Conservation (phyloP, 192 early-diverging fungal genomes). For the Phycomyces blakesleeanus region DNA sequence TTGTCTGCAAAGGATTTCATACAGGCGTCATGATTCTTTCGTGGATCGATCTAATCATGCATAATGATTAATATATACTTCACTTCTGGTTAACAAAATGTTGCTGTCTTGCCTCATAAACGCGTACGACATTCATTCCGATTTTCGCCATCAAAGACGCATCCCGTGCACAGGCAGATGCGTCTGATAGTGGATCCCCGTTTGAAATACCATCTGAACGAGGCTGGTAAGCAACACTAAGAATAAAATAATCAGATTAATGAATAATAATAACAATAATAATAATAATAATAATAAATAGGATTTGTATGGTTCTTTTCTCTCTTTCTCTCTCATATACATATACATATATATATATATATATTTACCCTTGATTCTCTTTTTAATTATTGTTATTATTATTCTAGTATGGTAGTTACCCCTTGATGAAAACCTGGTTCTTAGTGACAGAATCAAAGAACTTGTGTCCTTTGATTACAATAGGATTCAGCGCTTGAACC, state of each 20-base stretch:
- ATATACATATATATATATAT: neutral
- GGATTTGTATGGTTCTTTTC: too few relatives aligned
- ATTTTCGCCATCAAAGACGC: conserved; percentile 60
- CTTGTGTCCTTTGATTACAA: conserved; percentile 66
- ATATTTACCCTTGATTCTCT: too few relatives aligned
- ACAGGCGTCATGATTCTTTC: conserved; percentile 62
- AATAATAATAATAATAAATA: too few relatives aligned
- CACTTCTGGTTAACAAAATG: neutral
- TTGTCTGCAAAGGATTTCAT: conserved; percentile 61
- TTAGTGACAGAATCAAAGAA: conserved; percentile 69
- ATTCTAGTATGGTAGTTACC: conserved; percentile 24
- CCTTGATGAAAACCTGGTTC: conserved; percentile 74
- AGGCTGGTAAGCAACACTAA: conserved; percentile 67
- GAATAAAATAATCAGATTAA: neutral
- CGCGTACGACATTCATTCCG: conserved; percentile 66
- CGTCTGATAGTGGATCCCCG: conserved; percentile 61
- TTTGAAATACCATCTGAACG: conserved; percentile 37
- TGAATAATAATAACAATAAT: neutral
- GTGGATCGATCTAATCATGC: conserved; percentile 44
- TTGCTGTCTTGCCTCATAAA: conserved; percentile 55
- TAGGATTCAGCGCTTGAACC: conserved; percentile 45
- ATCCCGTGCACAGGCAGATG: conserved; percentile 57
- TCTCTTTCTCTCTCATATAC: too few relatives aligned
- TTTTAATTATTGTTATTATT: neutral
- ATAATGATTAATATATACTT: neutral